Conservation (phyloP, 208 protist genomes). For the Porcisia deanei region DNA sequence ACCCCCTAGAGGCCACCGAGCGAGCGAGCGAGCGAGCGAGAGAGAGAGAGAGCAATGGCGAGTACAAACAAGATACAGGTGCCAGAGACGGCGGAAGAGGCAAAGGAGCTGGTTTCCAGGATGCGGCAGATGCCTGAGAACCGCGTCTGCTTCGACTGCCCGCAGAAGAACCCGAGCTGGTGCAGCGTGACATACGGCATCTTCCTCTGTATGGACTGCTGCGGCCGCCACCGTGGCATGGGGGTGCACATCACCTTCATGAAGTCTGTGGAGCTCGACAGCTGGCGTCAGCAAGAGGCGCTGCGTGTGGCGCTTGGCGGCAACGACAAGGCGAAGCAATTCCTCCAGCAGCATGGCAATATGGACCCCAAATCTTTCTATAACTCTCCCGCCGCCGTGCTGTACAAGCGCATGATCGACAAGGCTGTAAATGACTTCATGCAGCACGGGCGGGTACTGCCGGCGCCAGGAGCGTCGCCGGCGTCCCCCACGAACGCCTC, state of each 20-base stretch:
- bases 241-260: slow-evolving; percentile 98
- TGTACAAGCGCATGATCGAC: slow-evolving; percentile 80
- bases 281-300: slow-evolving; percentile 84
- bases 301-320: slow-evolving; percentile 90
- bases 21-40: neutral
- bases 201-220: slow-evolving; percentile 98
- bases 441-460: slow-evolving; percentile 15
- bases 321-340: slow-evolving; percentile 75
- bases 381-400: slow-evolving; percentile 42
- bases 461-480: slow-evolving; percentile 2
- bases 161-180: slow-evolving; percentile 96
- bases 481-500: neutral
- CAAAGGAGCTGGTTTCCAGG: slow-evolving; percentile 66
- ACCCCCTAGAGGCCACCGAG: neutral
- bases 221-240: slow-evolving; percentile 92
- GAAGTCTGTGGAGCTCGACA: slow-evolving; percentile 91
- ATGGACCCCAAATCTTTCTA: slow-evolving; percentile 76
- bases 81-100: slow-evolving; percentile 68
- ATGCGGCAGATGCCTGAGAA: slow-evolving; percentile 79
- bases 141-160: slow-evolving; percentile 96
- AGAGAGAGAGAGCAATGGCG: slow-evolving; percentile 11
- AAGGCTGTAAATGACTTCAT: slow-evolving; percentile 57
- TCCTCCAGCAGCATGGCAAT: slow-evolving; percentile 86
- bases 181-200: slow-evolving; percentile 95
- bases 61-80: slow-evolving; percentile 21